phyloP scores from a whole-genome alignment of 768 basidiomycete species.

The Lentinula sp. region DNA sequence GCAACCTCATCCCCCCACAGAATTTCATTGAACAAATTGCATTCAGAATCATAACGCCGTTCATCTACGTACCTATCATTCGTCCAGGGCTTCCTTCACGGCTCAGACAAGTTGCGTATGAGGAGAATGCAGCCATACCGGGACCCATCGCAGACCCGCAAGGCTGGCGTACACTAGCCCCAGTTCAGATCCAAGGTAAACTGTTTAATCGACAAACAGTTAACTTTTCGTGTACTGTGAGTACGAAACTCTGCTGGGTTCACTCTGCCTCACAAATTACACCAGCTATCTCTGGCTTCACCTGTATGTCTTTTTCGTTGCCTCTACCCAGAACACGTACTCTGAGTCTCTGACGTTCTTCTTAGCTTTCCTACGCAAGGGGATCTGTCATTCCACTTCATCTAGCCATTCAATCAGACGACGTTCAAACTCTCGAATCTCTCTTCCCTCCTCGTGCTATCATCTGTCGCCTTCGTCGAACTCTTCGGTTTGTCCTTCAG shows the following conservation, averaged over 20 bases:
- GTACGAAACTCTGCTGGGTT: constrained; percentile 7
- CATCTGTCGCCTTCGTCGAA: constrained; percentile 5
- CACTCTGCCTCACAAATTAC: not conserved
- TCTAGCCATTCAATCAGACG: constrained; percentile 1
- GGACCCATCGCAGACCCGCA: constrained; percentile 31
- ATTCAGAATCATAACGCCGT: constrained; percentile 8
- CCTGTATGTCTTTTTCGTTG: not conserved
- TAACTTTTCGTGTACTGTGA: constrained; percentile 25
- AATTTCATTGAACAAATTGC: not conserved
- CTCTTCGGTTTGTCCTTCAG: not conserved
- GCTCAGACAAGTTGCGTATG: constrained; percentile 27
- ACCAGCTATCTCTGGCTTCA: constrained; percentile 5
- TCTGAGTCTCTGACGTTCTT: too few relatives aligned
- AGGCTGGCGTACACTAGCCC: constrained; percentile 29
- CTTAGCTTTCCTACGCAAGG: constrained; percentile 11
- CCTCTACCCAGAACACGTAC: not conserved
- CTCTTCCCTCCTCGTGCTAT: constrained; percentile 5
- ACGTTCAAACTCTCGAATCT: constrained; percentile 9
- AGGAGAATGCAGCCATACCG: constrained; percentile 21
- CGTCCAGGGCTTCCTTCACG: constrained; percentile 28
- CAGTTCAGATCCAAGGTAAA: constrained; percentile 23
- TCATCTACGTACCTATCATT: constrained; percentile 26
- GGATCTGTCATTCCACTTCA: constrained; percentile 10
- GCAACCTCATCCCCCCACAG: not conserved
- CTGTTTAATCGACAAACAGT: constrained; percentile 27